Conservation (phyloP, 352 stramenopile species). For the Phytopythium delawarense region DNA sequence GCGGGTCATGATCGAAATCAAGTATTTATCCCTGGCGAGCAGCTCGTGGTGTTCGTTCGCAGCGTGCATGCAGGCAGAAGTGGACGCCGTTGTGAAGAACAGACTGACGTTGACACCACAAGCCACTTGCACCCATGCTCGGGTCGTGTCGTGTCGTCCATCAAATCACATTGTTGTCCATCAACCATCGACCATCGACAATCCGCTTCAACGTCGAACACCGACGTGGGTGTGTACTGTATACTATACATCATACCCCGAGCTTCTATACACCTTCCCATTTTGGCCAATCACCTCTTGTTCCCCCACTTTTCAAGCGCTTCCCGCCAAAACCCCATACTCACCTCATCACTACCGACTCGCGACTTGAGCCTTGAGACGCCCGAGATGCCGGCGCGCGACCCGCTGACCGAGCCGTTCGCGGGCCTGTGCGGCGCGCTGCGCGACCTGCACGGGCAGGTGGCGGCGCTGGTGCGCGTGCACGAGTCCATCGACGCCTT, state of each 20-base stretch:
- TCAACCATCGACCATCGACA: too few species aligned
- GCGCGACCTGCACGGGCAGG: constrained; percentile 59
- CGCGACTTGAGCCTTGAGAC: neutral
- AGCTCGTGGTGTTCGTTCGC: neutral
- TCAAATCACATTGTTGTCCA: too few species aligned
- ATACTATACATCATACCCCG: too few species aligned
- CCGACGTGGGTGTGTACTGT: too few species aligned
- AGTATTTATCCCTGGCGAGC: constrained; percentile 1
- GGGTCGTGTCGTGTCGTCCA: too few species aligned
- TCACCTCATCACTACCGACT: neutral
- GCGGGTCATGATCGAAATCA: neutral
- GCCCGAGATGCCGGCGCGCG: constrained; percentile 8
- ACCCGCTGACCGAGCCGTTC: constrained; percentile 48
- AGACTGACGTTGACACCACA: too few species aligned
- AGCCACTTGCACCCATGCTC: too few species aligned
- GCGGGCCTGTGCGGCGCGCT: constrained; percentile 58
- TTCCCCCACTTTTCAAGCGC: neutral
- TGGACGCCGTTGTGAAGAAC: too few species aligned
- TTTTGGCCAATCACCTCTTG: too few species aligned
- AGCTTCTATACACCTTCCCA: too few species aligned
- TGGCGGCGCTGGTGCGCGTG: constrained; percentile 56
- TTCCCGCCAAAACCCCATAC: neutral
- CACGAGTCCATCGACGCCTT: constrained; percentile 74
- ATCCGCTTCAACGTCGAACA: too few species aligned
- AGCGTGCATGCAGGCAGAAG: too few species aligned